Conservation (phyloP, 176 grass and related monocot genomes). For the barley (Hordeum vulgare) region MorexV3_pseudomolecules_assembly NC_058518.1:277769677-277770176, state of each 20-base stretch:
- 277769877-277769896: constrained; percentile 99
- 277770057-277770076: constrained; percentile 87
- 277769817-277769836: constrained; percentile 75
- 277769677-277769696: background rate
- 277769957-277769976: constrained; percentile 16
- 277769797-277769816: constrained; percentile 60
- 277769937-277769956: background rate
- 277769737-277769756: background rate
- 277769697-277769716: constrained; percentile 6
- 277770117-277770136: background rate
- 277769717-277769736: background rate
- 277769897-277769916: constrained; percentile 88
- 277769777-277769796: constrained; percentile 21
- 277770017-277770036: constrained; percentile 73
- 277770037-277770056: constrained; percentile 73
- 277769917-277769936: constrained; percentile 99
- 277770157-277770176: constrained; percentile 66
- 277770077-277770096: constrained; percentile 75
- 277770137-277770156: constrained; percentile 29
- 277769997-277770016: constrained; percentile 24
- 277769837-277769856: constrained; percentile 95
- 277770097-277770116: constrained; percentile 41
- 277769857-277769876: constrained; percentile 91
- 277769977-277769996: constrained; percentile 12
- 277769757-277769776: background rate